Percentiles rank a stretch among this genome's conserved stretches.
Conservation (phyloP, 2,329 filamentous ascomycete genomes). For the Arthrobotrys conoides region DNA sequence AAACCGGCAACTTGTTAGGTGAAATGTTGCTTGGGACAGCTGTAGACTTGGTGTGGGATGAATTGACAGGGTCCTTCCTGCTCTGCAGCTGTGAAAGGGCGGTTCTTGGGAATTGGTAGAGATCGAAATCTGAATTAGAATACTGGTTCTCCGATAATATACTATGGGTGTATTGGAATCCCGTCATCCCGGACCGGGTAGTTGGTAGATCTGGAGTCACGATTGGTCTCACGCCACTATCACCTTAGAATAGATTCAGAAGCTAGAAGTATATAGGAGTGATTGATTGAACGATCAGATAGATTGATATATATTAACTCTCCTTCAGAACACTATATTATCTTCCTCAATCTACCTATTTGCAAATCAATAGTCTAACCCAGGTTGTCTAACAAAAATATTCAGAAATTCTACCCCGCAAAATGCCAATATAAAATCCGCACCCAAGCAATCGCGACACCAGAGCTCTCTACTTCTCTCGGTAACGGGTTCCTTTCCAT, state of each 20-base stretch:
- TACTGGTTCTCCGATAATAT: not conserved
- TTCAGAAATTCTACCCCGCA: constrained; percentile 3
- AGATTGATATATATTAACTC: constrained; percentile 1
- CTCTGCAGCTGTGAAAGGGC: constrained; percentile 6
- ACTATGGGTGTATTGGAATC: constrained; percentile 7
- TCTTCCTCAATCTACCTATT: not conserved
- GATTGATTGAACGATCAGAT: not conserved
- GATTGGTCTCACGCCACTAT: constrained; percentile 17
- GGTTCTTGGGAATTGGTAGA: not conserved
- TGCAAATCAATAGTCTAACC: constrained; percentile 20
- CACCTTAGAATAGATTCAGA: constrained; percentile 3
- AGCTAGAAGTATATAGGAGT: no score
- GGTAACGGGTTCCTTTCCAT: constrained; percentile 27
- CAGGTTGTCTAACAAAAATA: not conserved
- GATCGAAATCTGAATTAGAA: not conserved
- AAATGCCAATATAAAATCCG: constrained; percentile 9
- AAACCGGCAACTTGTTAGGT: not conserved
- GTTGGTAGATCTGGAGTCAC: not conserved
- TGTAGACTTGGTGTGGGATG: not conserved
- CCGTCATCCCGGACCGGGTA: not conserved
- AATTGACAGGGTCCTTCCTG: constrained; percentile 12
- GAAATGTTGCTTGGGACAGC: not conserved
- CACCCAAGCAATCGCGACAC: constrained; percentile 6
- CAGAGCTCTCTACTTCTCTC: constrained; percentile 27
- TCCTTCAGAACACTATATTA: not conserved